Conservation (phyloP, 169 alveolate genomes). For the Eimeria sp. region DNA sequence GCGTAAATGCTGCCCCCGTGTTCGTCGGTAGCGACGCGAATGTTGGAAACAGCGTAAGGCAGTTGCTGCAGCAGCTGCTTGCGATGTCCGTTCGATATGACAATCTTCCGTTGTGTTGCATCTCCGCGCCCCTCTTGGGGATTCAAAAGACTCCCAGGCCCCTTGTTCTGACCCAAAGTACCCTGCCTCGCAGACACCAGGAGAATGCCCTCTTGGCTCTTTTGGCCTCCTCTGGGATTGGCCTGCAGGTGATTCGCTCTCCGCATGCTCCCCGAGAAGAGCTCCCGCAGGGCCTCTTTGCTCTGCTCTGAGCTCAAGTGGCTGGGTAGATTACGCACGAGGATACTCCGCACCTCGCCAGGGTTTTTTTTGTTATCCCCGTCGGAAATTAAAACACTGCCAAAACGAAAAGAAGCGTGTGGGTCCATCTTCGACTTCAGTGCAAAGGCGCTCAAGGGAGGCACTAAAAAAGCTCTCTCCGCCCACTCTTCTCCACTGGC, state of each 20-base stretch:
- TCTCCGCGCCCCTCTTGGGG: neutral
- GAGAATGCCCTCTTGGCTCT: neutral
- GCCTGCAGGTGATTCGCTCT: neutral
- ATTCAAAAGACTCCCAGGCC: neutral
- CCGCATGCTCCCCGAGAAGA: neutral
- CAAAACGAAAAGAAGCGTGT: neutral
- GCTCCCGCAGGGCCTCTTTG: constrained; percentile 56
- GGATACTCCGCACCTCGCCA: constrained; percentile 30
- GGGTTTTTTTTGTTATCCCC: neutral
- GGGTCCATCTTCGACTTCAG: neutral
- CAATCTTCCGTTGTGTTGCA: neutral
- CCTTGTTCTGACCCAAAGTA: constrained; percentile 29
- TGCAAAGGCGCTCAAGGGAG: neutral
- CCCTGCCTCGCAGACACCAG: constrained; percentile 41
- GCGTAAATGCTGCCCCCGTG: constrained; percentile 56
- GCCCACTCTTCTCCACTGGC: neutral
- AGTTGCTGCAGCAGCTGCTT: constrained; percentile 45
- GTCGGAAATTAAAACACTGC: neutral
- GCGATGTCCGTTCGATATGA: neutral
- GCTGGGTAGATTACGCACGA: constrained; percentile 49
- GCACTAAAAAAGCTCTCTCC: neutral
- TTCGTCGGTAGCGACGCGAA: constrained; percentile 46
- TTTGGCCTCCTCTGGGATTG: neutral
- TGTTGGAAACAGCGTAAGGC: constrained; percentile 46
- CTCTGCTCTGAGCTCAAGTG: constrained; percentile 34